Percentiles rank a stretch among this genome's conserved stretches.
phyloP scores from a whole-genome alignment of 1,284 basidiomycete species.

The Puccinia sorghi region DNA sequence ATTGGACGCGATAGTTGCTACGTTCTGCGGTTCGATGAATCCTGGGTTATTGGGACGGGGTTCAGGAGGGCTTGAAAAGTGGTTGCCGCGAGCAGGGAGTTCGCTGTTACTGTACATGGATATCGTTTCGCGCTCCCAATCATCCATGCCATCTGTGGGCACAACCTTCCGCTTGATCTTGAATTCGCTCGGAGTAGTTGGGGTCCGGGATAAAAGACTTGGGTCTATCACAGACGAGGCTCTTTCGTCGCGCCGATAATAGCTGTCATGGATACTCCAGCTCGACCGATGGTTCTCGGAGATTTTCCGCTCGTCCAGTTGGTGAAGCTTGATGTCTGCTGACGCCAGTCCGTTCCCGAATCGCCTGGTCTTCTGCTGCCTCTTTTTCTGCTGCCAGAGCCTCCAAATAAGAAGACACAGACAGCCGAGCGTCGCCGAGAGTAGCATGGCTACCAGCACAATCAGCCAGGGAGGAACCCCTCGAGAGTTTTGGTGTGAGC shows the following conservation, averaged over 20 bases:
- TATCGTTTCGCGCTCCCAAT: conserved; percentile 24
- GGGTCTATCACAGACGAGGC: not conserved
- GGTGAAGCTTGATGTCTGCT: conserved; percentile 27
- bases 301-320: conserved; percentile 18
- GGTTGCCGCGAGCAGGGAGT: not conserved
- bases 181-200: conserved; percentile 21
- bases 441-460: conserved; percentile 11
- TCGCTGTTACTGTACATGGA: conserved; percentile 25
- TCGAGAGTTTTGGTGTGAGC: not conserved
- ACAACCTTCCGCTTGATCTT: conserved; percentile 45
- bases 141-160: conserved; percentile 17
- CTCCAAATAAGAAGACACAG: conserved; percentile 19
- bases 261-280: not conserved
- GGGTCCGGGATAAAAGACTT: not conserved
- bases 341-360: conserved; percentile 28
- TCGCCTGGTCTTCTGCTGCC: conserved; percentile 30
- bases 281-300: not conserved
- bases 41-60: too few relatives aligned
- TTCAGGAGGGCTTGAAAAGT: too few relatives aligned
- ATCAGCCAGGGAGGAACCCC: conserved; percentile 6
- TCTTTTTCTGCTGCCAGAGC: conserved; percentile 22
- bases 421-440: not conserved
- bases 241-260: conserved; percentile 3
- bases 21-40: too few relatives aligned
- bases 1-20: too few relatives aligned